A percentile compares a stretch with the other conserved stretches of the same genome.
These are phyloP conservation scores for Nakazawaea pomicola DNA, from an alignment of 805 yeast species.

Conservation along the genomic window DNA sequence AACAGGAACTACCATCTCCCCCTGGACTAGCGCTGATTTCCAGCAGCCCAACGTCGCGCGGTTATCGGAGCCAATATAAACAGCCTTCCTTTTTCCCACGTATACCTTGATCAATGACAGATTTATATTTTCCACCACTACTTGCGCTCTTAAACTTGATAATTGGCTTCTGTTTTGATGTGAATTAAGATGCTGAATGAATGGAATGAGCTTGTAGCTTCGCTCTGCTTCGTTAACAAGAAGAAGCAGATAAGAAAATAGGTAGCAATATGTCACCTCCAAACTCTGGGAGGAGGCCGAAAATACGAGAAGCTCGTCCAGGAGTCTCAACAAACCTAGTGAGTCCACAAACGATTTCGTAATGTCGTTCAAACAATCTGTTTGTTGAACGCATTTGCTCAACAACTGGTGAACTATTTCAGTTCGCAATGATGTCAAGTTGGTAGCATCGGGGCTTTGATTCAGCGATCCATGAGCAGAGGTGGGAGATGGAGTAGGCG, in stretches of 20 bases:
- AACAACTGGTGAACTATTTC: too few relatives aligned
- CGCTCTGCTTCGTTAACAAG: conserved; percentile 13
- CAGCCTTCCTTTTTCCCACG: too few relatives aligned
- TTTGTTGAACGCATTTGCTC: too few relatives aligned
- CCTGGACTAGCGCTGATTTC: too few relatives aligned
- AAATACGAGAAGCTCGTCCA: conserved; percentile 20
- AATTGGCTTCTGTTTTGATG: not conserved
- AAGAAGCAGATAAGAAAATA: conserved; percentile 23
- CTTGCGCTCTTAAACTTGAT: conserved; percentile 18
- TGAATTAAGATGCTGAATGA: too few relatives aligned
- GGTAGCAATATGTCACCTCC: conserved; percentile 21
- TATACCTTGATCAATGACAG: too few relatives aligned
- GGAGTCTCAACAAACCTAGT: conserved; percentile 25
- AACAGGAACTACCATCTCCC: too few relatives aligned
- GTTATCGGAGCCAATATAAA: too few relatives aligned
- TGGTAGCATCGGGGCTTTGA: too few relatives aligned
- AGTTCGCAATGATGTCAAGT: conserved; percentile 16
- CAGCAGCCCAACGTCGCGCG: too few relatives aligned
- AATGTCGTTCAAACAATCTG: conserved; percentile 1
- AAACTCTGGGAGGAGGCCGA: conserved; percentile 12
- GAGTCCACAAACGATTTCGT: conserved; percentile 17
- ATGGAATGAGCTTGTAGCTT: conserved; percentile 1
- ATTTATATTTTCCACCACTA: too few relatives aligned
- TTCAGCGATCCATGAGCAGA: too few relatives aligned
- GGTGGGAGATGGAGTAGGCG: conserved; percentile 14